Evolutionary conservation across 768 basidiomycete species (phyloP).

Genomic region (Naematelia aurantialba): DNA sequence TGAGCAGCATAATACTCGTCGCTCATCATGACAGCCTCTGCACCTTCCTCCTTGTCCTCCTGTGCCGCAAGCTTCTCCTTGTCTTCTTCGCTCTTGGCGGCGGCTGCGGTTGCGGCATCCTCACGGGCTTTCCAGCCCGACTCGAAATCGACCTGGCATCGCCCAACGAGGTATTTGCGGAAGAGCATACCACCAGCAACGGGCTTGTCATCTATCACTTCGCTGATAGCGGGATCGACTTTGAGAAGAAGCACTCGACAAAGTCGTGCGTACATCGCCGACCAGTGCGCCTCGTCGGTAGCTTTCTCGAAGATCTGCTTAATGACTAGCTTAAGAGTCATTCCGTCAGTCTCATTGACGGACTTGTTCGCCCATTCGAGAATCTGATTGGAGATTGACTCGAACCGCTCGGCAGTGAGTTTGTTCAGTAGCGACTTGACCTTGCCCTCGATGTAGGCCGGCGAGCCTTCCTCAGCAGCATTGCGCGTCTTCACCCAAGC

Average conservation of each 20-base stretch:
- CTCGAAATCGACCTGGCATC: conserved; percentile 98
- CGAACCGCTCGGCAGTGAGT: conserved; percentile 94
- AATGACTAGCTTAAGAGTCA: conserved; percentile 93
- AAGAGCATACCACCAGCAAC: conserved; percentile 90
- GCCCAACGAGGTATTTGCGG: conserved; percentile 91
- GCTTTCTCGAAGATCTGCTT: conserved; percentile 95
- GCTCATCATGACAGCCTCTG: conserved; percentile 72
- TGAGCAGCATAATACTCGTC: conserved; percentile 95
- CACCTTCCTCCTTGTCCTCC: conserved; percentile 56
- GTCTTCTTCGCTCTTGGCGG: conserved; percentile 78
- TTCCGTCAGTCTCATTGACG: conserved; percentile 84
- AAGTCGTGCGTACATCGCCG: conserved; percentile 93
- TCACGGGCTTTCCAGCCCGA: conserved; percentile 89
- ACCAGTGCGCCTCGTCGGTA: conserved; percentile 91
- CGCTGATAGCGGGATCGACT: conserved; percentile 80
- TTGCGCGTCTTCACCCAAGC: conserved; percentile 64
- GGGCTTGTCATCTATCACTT: conserved; percentile 86
- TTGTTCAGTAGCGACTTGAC: conserved; percentile 90
- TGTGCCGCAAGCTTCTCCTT: conserved; percentile 57
- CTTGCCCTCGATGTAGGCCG: conserved; percentile 85
- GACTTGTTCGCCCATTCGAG: conserved; percentile 92
- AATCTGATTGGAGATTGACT: conserved; percentile 91
- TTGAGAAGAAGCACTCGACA: conserved; percentile 95
- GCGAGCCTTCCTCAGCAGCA: conserved; percentile 61
- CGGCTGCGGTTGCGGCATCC: conserved; percentile 78